Conservation (phyloP, 2,329 filamentous ascomycete genomes). For the Bipolaris gigantea region DNA sequence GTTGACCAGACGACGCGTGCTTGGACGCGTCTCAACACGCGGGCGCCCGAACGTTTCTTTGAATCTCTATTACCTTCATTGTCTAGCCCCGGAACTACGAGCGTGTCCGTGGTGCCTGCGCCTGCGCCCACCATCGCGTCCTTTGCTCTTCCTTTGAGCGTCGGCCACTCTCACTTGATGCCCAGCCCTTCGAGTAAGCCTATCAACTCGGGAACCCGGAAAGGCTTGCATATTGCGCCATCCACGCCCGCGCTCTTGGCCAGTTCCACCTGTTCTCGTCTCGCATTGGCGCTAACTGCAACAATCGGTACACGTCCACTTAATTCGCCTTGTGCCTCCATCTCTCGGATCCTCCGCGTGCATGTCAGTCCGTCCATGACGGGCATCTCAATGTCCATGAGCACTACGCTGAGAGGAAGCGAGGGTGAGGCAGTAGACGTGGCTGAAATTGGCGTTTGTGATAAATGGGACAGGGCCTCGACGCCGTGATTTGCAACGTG, state of each 20-base stretch:
- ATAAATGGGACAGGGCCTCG: slow-evolving; percentile 28
- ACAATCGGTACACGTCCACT: slow-evolving; percentile 27
- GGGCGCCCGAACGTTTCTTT: background rate
- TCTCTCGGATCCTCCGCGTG: slow-evolving; percentile 22
- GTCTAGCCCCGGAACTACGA: background rate
- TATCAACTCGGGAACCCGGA: slow-evolving; percentile 43
- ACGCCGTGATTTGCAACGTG: slow-evolving; percentile 33
- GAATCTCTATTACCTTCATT: background rate
- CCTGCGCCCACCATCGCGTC: background rate
- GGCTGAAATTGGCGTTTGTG: slow-evolving; percentile 4
- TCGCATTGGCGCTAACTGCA: slow-evolving; percentile 36
- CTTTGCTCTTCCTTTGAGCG: background rate
- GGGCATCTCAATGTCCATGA: slow-evolving; percentile 40
- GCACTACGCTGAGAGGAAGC: slow-evolving; percentile 5
- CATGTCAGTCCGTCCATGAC: slow-evolving; percentile 34
- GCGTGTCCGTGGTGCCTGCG: background rate
- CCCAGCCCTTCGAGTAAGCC: slow-evolving; percentile 2
- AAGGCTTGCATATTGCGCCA: slow-evolving; percentile 73
- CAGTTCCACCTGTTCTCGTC: slow-evolving; percentile 29
- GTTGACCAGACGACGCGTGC: slow-evolving; percentile 16
- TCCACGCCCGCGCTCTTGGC: slow-evolving; percentile 31
- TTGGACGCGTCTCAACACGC: slow-evolving; percentile 11
- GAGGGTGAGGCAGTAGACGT: background rate
- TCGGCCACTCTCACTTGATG: background rate
- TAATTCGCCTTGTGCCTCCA: slow-evolving; percentile 15